Base-by-base conservation (phyloP, 2,329 filamentous ascomycete genomes). In the Paraphaeosphaeria minitans region DNA sequence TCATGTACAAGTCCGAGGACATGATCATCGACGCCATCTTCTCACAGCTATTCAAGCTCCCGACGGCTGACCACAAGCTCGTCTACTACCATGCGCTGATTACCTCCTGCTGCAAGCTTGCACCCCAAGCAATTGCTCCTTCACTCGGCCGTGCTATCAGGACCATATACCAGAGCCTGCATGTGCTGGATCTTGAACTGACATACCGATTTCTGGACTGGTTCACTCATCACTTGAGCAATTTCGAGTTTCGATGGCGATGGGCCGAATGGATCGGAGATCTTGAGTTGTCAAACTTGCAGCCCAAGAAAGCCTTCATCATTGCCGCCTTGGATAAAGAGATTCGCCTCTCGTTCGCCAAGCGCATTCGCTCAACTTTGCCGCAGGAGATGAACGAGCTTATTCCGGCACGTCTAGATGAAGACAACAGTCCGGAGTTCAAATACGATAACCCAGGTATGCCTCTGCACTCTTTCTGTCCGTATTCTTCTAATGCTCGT, bases 181-280 rank as follows among this genome's bases (percentile, higher is more conserved):
- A 92, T 59, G 85, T 84, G 2, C 88, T 98, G 82, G 95, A 99
- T 72, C 82, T 97, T 49, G 93, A 98, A 78, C 81, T 99, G 45
- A 85, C 83, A 56, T 90, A 93, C 70, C 87, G 95, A 27, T 98
- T 98, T 79, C 83, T 97, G 73, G 94, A 98, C 75, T 99, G 95
- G 95, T 99, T 99, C 73, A 87, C 94, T 19, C 95, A 99, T 76
- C 95, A 99, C 80, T 81, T 99, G 66, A 97, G 93, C 80, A 99
- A 99, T 80, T 99, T 99, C 74, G 95, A 96, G 54, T 99, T 98
- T 75, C 95, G 95, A 10, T 99, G 95, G 95, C 98, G 98, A 79
- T 99, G 95, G 95, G 89, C 90, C 16, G 95, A 99, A 79, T 99
- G 95, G 85, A 85, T 91, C 49, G 92, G 93, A 16, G 93, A 98